phyloP scores from a whole-genome alignment of 345 rosid genomes.

The Salix suchowensis region DNA sequence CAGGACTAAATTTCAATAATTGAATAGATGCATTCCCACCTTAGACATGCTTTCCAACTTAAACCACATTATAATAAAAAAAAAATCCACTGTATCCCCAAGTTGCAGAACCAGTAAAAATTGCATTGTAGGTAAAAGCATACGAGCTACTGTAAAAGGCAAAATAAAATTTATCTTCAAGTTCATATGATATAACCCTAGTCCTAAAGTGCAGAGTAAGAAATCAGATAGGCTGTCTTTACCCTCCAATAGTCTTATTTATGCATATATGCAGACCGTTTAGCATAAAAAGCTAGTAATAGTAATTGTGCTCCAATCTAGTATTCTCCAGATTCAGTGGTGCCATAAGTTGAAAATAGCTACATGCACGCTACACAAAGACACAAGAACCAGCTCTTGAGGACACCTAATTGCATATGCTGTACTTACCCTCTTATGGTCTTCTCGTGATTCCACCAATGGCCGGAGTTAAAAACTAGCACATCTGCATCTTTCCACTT shows the following conservation, averaged over 20 bases:
- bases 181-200: not conserved
- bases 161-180: not conserved
- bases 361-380: not conserved
- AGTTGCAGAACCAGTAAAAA: not conserved
- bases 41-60: not conserved
- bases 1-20: not conserved
- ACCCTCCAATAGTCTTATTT: not conserved
- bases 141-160: not conserved
- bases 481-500: constrained; percentile 74
- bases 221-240: not conserved
- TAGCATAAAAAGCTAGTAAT: not conserved
- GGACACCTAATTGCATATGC: not conserved
- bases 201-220: not conserved
- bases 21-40: not conserved
- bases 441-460: constrained; percentile 89
- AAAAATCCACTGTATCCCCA: not conserved
- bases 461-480: constrained; percentile 75
- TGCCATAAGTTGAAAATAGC: not conserved
- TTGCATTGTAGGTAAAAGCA: not conserved
- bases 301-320: not conserved
- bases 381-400: not conserved
- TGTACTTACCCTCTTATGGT: constrained; percentile 54
- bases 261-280: not conserved
- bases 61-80: not conserved
- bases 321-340: not conserved